Conservation (phyloP, 179 eudicot genomes). For the Heliamphora pulchella region DNA sequence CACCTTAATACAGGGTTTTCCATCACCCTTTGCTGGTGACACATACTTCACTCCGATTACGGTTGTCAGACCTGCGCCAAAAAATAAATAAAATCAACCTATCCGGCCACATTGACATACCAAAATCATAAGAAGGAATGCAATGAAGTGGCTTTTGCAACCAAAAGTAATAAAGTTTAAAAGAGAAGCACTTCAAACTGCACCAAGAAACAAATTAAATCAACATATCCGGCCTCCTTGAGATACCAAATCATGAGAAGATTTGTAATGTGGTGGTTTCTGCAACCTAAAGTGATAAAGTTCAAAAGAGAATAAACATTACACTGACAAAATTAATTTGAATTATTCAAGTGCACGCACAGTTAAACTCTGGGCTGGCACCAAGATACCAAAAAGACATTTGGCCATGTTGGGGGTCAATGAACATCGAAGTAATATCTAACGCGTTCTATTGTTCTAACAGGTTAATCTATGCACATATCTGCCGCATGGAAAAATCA, state of each 20-base stretch:
- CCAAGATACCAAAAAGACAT: background rate
- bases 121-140: background rate
- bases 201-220: background rate
- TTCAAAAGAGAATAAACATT: background rate
- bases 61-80: conserved; percentile 50
- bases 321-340: background rate
- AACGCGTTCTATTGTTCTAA: too few species aligned
- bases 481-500: background rate
- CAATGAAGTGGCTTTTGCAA: background rate
- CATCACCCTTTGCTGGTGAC: conserved; percentile 44
- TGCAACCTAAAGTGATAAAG: background rate
- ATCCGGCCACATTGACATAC: background rate
- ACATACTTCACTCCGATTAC: conserved; percentile 62
- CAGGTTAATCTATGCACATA: background rate
- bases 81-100: background rate
- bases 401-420: background rate
- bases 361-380: background rate
- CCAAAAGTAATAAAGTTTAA: background rate
- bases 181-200: background rate
- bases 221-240: background rate
- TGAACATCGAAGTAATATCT: background rate
- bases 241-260: background rate
- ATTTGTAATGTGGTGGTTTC: background rate
- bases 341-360: background rate
- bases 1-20: conserved; percentile 32